These are phyloP conservation scores for Fusarium sp. DNA, from an alignment of 2,329 filamentous ascomycete genomes.

Conservation along the genomic window DNA sequence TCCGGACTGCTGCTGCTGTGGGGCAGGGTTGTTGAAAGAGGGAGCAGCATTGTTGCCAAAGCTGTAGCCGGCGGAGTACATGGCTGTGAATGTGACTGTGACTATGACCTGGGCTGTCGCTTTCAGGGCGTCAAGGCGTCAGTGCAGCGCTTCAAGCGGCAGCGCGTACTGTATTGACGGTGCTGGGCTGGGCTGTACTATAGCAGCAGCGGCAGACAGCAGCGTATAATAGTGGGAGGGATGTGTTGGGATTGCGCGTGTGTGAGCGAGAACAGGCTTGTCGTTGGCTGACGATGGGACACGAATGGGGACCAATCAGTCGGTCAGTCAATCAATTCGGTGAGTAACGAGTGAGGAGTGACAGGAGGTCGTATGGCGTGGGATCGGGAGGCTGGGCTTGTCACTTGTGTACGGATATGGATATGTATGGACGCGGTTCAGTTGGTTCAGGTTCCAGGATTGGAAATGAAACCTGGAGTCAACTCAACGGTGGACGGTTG, in stretches of 20 bases:
- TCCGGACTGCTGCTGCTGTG: constrained; percentile 55
- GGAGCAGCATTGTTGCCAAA: constrained; percentile 66
- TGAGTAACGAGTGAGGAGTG: constrained; percentile 22
- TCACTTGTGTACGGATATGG: constrained; percentile 41
- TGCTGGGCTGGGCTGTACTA: neutral
- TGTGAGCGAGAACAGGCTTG: constrained; percentile 35
- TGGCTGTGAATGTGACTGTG: constrained; percentile 47
- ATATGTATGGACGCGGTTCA: constrained; percentile 47
- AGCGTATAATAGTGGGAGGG: constrained; percentile 23
- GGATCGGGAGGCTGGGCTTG: constrained; percentile 42
- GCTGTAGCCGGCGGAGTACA: constrained; percentile 69
- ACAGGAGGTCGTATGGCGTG: constrained; percentile 24
- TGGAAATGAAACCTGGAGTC: constrained; percentile 45
- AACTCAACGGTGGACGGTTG: constrained; percentile 38
- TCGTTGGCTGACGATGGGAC: constrained; percentile 40
- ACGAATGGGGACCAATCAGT: constrained; percentile 35
- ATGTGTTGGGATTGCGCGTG: constrained; percentile 29
- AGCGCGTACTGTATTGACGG: constrained; percentile 28
- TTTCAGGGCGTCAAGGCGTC: constrained; percentile 34
- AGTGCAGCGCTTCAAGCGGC: constrained; percentile 42
- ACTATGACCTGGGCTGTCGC: constrained; percentile 10
- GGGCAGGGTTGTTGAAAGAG: constrained; percentile 62
- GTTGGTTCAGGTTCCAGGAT: constrained; percentile 45
- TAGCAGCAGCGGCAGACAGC: constrained; percentile 31
- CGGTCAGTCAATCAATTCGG: constrained; percentile 18